Percentiles rank a stretch among this genome's conserved stretches.
These are phyloP conservation scores for Bauhinia variegata DNA, from an alignment of 306 rosid genomes.

Conservation along the genomic window DNA sequence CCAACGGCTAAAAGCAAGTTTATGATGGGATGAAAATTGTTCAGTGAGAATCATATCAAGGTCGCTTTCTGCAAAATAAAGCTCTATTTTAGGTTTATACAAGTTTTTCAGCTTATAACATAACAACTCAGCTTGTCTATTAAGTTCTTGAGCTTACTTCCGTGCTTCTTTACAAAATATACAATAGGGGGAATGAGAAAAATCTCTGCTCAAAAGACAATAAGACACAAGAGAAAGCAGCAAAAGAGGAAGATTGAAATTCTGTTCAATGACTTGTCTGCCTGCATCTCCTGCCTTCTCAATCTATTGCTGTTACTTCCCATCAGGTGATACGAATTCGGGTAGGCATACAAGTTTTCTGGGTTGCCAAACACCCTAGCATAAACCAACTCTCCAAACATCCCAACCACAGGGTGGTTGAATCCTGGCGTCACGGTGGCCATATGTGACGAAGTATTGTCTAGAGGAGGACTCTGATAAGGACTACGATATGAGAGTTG, in stretches of 20 bases:
- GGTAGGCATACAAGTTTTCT: slow-evolving; percentile 50
- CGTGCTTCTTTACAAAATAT: slow-evolving; percentile 41
- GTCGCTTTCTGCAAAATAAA: too few species aligned
- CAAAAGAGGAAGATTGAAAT: slow-evolving; percentile 81
- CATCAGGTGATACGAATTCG: slow-evolving; percentile 55
- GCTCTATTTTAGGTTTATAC: neutral
- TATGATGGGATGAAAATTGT: too few species aligned
- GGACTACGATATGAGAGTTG: slow-evolving; percentile 80
- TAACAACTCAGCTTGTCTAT: slow-evolving; percentile 22
- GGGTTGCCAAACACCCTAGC: slow-evolving; percentile 72
- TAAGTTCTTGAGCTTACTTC: neutral
- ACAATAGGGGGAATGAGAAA: slow-evolving; percentile 33
- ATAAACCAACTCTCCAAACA: slow-evolving; percentile 80
- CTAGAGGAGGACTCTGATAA: slow-evolving; percentile 60
- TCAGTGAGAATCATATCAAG: too few species aligned
- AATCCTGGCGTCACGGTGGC: slow-evolving; percentile 49
- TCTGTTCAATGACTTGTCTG: slow-evolving; percentile 77
- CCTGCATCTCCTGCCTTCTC: slow-evolving; percentile 89
- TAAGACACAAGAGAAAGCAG: slow-evolving; percentile 77
- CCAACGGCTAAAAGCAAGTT: too few species aligned
- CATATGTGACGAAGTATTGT: slow-evolving; percentile 53
- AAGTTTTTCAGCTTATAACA: neutral
- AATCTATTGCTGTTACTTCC: slow-evolving; percentile 58
- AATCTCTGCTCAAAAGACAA: slow-evolving; percentile 63
- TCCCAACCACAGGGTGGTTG: slow-evolving; percentile 60